A percentile compares a stretch with the other conserved stretches of the same genome.
These are phyloP conservation scores for Laburnicola sp. DNA, from an alignment of 2,329 filamentous ascomycete genomes.

Conservation along the genomic window DNA sequence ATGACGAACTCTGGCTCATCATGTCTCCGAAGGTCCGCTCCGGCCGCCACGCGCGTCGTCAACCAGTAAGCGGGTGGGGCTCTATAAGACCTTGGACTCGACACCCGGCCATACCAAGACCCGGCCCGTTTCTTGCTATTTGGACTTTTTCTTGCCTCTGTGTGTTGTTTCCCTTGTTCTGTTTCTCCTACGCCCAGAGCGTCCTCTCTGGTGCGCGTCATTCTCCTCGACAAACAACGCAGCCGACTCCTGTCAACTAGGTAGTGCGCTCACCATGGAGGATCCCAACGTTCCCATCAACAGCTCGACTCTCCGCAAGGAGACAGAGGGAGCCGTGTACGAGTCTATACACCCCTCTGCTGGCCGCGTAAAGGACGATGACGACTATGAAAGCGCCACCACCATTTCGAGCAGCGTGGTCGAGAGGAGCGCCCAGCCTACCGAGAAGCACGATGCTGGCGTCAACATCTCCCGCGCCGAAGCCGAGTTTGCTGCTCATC, in stretches of 20 bases:
- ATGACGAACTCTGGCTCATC: no score
- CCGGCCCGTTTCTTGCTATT: background rate
- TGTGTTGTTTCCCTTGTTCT: background rate
- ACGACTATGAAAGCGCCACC: conserved; percentile 24
- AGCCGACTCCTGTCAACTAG: background rate
- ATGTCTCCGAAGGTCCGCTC: no score
- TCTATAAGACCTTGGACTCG: background rate
- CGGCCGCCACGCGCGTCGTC: background rate
- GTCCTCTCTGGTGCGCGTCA: background rate
- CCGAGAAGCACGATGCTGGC: conserved; percentile 23
- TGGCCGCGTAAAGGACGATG: conserved; percentile 11
- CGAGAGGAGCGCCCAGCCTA: conserved; percentile 16
- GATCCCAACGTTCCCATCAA: conserved; percentile 26
- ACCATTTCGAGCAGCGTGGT: conserved; percentile 27
- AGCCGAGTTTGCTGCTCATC: conserved; percentile 70
- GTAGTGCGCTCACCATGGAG: conserved; percentile 26
- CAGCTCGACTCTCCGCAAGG: conserved; percentile 24
- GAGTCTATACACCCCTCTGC: conserved; percentile 34
- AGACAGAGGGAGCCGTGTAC: conserved; percentile 30
- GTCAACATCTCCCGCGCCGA: conserved; percentile 70
- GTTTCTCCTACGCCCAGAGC: background rate
- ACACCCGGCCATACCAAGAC: background rate
- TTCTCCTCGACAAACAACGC: background rate
- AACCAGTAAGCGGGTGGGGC: conserved; percentile 2
- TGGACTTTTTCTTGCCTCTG: background rate